Evolutionary conservation across 495 filamentous ascomycete genomes (phyloP).

Genomic region (Neurospora sp.): DNA sequence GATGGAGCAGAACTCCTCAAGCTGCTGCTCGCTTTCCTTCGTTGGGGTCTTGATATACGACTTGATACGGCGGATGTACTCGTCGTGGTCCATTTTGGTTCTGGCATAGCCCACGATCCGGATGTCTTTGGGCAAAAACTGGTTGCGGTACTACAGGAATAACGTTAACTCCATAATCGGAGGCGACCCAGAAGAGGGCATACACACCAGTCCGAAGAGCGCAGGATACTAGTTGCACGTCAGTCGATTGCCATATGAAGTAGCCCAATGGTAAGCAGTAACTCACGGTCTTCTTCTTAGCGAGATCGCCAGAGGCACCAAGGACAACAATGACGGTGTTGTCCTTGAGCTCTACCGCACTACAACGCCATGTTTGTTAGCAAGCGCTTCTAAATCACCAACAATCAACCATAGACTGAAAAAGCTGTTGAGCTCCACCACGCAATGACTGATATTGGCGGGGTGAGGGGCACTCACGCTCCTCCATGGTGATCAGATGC

Average conservation of each 20-base stretch:
- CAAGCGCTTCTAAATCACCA: background rate
- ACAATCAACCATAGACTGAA: background rate
- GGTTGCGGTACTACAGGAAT: slow-evolving; percentile 73
- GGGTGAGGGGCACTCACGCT: slow-evolving; percentile 31
- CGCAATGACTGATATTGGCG: slow-evolving; percentile 25
- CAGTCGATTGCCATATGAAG: slow-evolving; percentile 18
- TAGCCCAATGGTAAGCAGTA: slow-evolving; percentile 2
- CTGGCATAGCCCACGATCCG: slow-evolving; percentile 98
- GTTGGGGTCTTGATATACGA: slow-evolving; percentile 98
- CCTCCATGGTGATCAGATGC: slow-evolving; percentile 27
- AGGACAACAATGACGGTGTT: slow-evolving; percentile 97
- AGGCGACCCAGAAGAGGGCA: background rate
- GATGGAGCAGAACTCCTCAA: slow-evolving; percentile 75
- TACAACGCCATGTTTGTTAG: slow-evolving; percentile 12
- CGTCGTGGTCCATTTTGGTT: slow-evolving; percentile 97
- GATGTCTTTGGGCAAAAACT: slow-evolving; percentile 96
- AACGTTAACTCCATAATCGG: slow-evolving; percentile 15
- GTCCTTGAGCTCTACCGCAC: slow-evolving; percentile 82
- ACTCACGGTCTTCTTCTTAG: slow-evolving; percentile 98
- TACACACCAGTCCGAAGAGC: slow-evolving; percentile 90
- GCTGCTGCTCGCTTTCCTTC: slow-evolving; percentile 92
- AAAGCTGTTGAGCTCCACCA: slow-evolving; percentile 10
- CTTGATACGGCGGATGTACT: slow-evolving; percentile 86
- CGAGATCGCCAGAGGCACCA: slow-evolving; percentile 92
- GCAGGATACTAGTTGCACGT: slow-evolving; percentile 72